These are phyloP conservation scores for Arachis monticola DNA, from an alignment of 331 rosid species.

Conservation along the genomic window DNA sequence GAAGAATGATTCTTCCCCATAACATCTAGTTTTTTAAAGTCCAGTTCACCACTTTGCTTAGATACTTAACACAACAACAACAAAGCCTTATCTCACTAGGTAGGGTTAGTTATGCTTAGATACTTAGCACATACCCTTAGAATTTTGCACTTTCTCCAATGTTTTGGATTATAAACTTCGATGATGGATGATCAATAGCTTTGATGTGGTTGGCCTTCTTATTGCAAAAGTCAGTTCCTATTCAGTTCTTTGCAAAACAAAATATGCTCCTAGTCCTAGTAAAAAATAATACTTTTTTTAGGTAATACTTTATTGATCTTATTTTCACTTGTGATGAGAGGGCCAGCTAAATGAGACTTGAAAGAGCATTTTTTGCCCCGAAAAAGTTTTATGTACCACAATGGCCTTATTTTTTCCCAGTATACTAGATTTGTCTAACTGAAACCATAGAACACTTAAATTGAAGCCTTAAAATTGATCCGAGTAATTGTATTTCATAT, in stretches of 20 bases:
- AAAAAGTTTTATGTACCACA: not conserved
- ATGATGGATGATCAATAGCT: slow-evolving; percentile 4
- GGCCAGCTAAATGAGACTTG: slow-evolving; percentile 9
- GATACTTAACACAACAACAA: no score
- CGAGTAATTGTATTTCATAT: not conserved
- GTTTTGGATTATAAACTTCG: not conserved
- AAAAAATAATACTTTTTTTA: slow-evolving; percentile 6
- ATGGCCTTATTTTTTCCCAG: not conserved
- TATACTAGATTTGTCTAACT: not conserved
- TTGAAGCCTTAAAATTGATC: slow-evolving; percentile 6
- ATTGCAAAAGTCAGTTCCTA: not conserved
- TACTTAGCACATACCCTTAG: not conserved
- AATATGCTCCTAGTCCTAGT: not conserved
- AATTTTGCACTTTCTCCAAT: slow-evolving; percentile 9
- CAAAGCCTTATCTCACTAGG: no score
- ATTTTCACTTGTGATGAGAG: slow-evolving; percentile 17
- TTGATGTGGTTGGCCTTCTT: not conserved
- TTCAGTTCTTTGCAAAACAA: not conserved
- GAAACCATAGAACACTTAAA: not conserved
- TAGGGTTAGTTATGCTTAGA: no score
- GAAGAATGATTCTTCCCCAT: no score
- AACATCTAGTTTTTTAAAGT: no score
- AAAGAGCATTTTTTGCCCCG: not conserved
- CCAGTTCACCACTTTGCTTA: no score
- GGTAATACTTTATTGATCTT: not conserved